phyloP scores from a whole-genome alignment of 2,329 filamentous ascomycete genomes.

The Harringtonia aguacate region DNA sequence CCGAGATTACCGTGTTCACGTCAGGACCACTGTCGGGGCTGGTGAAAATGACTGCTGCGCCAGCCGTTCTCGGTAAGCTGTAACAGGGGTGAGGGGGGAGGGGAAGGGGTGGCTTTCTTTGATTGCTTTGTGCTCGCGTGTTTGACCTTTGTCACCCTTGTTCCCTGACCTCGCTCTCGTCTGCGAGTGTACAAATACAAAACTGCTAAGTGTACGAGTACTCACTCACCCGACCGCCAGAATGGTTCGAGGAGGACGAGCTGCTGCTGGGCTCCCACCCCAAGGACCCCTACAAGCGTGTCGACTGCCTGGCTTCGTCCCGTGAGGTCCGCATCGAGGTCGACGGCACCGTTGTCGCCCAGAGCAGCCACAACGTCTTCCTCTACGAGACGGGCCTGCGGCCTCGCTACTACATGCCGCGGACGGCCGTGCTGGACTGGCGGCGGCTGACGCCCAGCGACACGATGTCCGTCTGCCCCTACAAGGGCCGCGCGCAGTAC shows the following conservation, averaged over 20 bases:
- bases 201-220: too few species aligned
- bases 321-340: conserved; percentile 40
- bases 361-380: conserved; percentile 35
- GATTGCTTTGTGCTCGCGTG: too few species aligned
- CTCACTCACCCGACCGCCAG: conserved; percentile 6
- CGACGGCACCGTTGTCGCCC: conserved; percentile 34
- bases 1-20: too few species aligned
- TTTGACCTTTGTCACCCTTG: too few species aligned
- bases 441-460: conserved; percentile 35
- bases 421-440: conserved; percentile 33
- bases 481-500: conserved; percentile 56
- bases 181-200: background rate
- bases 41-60: too few species aligned
- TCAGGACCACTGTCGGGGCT: too few species aligned
- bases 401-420: conserved; percentile 47
- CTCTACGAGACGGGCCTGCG: conserved; percentile 51
- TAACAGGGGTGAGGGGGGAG: too few species aligned
- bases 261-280: conserved; percentile 36
- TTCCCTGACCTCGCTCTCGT: too few species aligned
- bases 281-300: conserved; percentile 55
- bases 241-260: conserved; percentile 28
- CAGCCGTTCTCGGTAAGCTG: too few species aligned
- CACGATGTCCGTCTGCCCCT: conserved; percentile 50
- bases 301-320: conserved; percentile 48
- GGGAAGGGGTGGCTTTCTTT: too few species aligned